Percentiles rank a stretch among this genome's conserved stretches.
Evolutionary conservation across 2,329 filamentous ascomycete species (phyloP).

Genomic region (Nothomitra cinnamomea): DNA sequence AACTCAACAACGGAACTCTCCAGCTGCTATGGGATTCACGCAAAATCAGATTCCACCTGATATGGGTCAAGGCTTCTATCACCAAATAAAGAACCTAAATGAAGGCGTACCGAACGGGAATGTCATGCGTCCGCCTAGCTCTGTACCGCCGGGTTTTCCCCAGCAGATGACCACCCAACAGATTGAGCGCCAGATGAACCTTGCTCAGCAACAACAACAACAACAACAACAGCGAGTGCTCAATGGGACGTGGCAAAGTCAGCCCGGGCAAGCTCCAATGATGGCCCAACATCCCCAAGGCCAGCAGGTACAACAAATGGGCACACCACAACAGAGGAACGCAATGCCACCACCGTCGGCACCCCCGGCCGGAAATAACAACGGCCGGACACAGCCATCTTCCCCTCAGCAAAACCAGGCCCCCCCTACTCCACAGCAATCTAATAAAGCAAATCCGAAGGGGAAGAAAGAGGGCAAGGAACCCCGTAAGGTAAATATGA

Average conservation of each 20-base stretch:
- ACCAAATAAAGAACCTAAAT: conserved; percentile 23
- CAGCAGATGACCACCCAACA: conserved; percentile 25
- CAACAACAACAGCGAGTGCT: conserved; percentile 22
- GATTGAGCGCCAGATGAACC: conserved; percentile 15
- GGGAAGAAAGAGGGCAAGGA: conserved; percentile 40
- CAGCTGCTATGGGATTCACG: conserved; percentile 39
- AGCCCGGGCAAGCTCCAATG: conserved; percentile 21
- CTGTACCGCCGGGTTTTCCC: conserved; percentile 29
- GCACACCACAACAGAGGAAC: conserved; percentile 39
- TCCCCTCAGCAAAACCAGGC: conserved; percentile 31
- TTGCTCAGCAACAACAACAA: conserved; percentile 15
- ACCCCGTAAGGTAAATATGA: conserved; percentile 29
- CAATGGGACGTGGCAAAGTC: conserved; percentile 25
- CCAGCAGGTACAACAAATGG: conserved; percentile 20
- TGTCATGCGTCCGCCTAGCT: conserved; percentile 41
- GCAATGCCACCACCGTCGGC: conserved; percentile 32
- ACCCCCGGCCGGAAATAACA: conserved; percentile 23
- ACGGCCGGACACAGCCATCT: conserved; percentile 22
- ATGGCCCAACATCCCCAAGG: conserved; percentile 28
- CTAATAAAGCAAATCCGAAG: conserved; percentile 41
- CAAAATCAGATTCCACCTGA: conserved; percentile 31
- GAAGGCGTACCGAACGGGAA: conserved; percentile 30
- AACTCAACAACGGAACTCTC: conserved; percentile 35
- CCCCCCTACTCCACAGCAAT: conserved; percentile 43
- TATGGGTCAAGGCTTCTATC: conserved; percentile 26